Base-by-base conservation (phyloP, 73 alveolate genomes). In the Durusdinium trenchii region DNA sequence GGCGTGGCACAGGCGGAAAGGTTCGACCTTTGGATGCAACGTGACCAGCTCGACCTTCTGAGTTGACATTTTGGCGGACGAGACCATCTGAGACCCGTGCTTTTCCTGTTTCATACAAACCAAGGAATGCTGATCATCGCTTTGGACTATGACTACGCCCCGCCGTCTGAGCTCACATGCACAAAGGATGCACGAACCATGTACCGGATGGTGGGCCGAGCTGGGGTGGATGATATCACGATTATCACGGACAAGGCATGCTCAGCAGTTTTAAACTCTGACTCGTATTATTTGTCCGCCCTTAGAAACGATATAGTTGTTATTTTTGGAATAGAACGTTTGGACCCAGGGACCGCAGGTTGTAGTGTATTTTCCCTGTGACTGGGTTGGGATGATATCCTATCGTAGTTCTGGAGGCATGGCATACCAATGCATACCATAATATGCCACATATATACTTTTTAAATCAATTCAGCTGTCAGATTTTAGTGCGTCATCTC, bases 191-290 rank as follows among this genome's bases (percentile, higher is more conserved):
- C 98, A 20, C 73, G 98, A 38, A 91, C 98, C 90, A 91, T 91
- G 98, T 91, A 91, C 76, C 84, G 98, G n/a, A 91, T 91, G 98
- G 98, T 89, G n/a, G 98, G 98, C 54, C 87, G 98, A 14, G 98
- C 98, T 20, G 89, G 89, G 43, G 98, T 91, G 60, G 98, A 91
- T 30, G 98, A 91, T 60, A 69, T 91, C 45, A 91, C 98, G 90
- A 78, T 91, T 60, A 67, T 91, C 54, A 91, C 98, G 36, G 98
- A 91, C 76, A 91, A 91, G 98, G 98, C 32, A 5, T 6, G 12
- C 23, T 57, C 23, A 16, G n/a, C n/a, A n/a, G n/a, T n/a, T n/a
- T n/a, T n/a, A n/a, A n/a, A n/a, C n/a, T n/a, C n/a, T n/a, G n/a
- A n/a, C n/a, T n/a, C n/a, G n/a, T n/a, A n/a, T n/a, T n/a, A n/a